phyloP scores from a whole-genome alignment of 1,139 yeast genomes.

The Keqinozyma sinolaborantium region DNA sequence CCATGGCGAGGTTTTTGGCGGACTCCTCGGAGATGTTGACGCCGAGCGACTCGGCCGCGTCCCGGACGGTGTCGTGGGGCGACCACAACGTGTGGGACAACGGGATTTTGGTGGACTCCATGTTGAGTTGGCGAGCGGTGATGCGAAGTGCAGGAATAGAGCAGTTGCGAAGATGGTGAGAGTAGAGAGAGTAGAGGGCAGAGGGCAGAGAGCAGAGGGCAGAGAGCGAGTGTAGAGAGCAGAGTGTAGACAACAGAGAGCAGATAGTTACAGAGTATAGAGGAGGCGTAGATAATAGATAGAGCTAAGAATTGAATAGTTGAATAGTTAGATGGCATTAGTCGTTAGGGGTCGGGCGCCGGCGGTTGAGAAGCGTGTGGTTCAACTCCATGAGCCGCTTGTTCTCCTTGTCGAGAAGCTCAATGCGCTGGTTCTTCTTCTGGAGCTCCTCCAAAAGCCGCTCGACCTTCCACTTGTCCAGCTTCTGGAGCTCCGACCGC shows the following conservation, averaged over 20 bases:
- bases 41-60: conserved; percentile 92
- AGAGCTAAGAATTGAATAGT: background rate
- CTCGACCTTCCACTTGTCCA: conserved; percentile 15
- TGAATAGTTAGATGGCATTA: too few relatives aligned
- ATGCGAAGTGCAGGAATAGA: too few relatives aligned
- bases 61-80: conserved; percentile 94
- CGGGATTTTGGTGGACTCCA: conserved; percentile 46
- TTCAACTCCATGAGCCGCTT: conserved; percentile 31
- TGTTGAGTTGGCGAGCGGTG: too few relatives aligned
- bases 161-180: too few relatives aligned
- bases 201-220: too few relatives aligned
- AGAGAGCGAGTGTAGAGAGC: too few relatives aligned
- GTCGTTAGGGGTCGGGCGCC: conserved; percentile 1
- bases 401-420: conserved; percentile 25
- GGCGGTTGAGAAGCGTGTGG: conserved; percentile 20
- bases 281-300: background rate
- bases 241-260: background rate
- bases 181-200: too few relatives aligned
- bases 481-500: conserved; percentile 7
- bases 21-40: conserved; percentile 86
- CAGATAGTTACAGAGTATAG: background rate
- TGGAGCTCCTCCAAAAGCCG: conserved; percentile 21
- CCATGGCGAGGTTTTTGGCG: conserved; percentile 95
- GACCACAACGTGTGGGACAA: conserved; percentile 95
- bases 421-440: conserved; percentile 21